Evolutionary conservation across 2,329 filamentous ascomycete genomes (phyloP), one percentile per base, ranked within the genome.

Genomic region (Pseudogymnoascus sp.): DNA sequence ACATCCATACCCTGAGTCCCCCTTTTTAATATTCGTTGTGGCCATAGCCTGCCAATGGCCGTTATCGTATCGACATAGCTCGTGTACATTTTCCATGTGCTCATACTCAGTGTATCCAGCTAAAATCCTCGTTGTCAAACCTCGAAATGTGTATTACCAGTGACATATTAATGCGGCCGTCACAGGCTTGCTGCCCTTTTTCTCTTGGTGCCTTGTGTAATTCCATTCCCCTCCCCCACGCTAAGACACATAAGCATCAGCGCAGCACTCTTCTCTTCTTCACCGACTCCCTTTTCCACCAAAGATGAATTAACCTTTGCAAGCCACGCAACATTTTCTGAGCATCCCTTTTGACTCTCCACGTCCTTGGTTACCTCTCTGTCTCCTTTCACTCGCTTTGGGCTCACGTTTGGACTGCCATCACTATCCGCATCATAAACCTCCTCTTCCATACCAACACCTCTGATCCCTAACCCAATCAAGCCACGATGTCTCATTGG

Each of bases 231-330:
- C n/a, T 35, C 47, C 2, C 47, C 47, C 1, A 54, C 47, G 15
- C 47, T 54, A 35, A 54, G 47, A 35, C 47, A 54, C 47, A 54
- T 54, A 35, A 54, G 47, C 47, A 54, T 54, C 47, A 54, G 47
- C n/a, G 47, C 47, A 13, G 47, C 47, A 35, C 47, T 54, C 47
- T 54, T 54, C 47, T 54, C 47, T 8, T 54, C 47, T 35, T 54
- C 47, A 2, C 47, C 29, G 5, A 54, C 47, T 7, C 7, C 24
- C 2, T 54, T 54, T 21, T 54, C 47, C n/a, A 26, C 40, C 21
- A 54, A n/a, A 8, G 29, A 33, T 11, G 47, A 54, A 9, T 33
- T 35, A 13, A 54, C 47, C n/a, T 35, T 10, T 8, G 10, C 15
- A 33, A 54, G 47, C 47, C 47, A 54, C 4, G 15, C 5, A 50